phyloP scores from a whole-genome alignment of 495 filamentous ascomycete genomes.

The Penicillium roqueforti region DNA sequence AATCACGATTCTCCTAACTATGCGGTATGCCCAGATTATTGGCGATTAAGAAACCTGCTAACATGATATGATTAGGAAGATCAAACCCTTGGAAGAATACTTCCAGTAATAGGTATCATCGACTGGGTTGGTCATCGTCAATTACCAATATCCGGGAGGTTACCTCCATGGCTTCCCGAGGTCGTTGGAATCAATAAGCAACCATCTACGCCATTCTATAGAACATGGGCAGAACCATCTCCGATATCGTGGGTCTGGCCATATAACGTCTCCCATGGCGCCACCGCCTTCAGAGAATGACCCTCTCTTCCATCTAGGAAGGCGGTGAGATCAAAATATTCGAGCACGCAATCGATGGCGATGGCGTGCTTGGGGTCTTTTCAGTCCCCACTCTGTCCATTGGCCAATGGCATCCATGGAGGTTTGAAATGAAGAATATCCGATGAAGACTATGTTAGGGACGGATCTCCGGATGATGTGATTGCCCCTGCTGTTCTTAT shows the following conservation, averaged over 20 bases:
- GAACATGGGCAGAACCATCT: not conserved
- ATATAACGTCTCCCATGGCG: not conserved
- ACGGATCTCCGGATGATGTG: slow-evolving; percentile 32
- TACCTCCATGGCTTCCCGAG: too few species aligned
- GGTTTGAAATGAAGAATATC: slow-evolving; percentile 4
- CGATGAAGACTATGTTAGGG: slow-evolving; percentile 26
- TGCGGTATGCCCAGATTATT: not conserved
- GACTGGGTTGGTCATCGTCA: slow-evolving; percentile 19
- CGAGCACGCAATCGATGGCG: slow-evolving; percentile 3
- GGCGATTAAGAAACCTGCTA: slow-evolving; percentile 10
- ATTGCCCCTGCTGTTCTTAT: slow-evolving; percentile 30
- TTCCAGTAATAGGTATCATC: not conserved
- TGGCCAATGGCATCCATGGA: not conserved
- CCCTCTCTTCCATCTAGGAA: not conserved
- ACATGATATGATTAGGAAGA: slow-evolving; percentile 15
- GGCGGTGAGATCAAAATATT: not conserved
- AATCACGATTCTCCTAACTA: not conserved
- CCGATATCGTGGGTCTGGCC: not conserved
- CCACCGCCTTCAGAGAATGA: not conserved
- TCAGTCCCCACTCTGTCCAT: not conserved
- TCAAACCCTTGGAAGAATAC: not conserved
- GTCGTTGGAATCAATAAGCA: not conserved
- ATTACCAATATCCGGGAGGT: slow-evolving; percentile 7
- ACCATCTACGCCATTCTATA: not conserved
- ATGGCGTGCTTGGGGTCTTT: slow-evolving; percentile 32